These are phyloP conservation scores for Auricularia auricula-judae DNA, from an alignment of 768 basidiomycete species.

Conservation along the genomic window DNA sequence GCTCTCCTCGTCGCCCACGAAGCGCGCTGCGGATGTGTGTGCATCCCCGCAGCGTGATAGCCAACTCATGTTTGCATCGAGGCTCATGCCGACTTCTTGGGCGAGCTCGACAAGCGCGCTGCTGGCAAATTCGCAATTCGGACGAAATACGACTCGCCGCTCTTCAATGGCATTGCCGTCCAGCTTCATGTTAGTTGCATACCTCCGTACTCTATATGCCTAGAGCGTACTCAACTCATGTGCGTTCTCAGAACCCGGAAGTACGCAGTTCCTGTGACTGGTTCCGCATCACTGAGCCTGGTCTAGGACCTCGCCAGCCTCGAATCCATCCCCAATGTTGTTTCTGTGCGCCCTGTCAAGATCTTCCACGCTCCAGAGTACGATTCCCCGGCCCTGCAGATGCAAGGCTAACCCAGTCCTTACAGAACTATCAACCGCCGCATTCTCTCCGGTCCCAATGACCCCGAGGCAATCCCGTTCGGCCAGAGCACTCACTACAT, in stretches of 20 bases:
- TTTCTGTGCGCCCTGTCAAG: not conserved
- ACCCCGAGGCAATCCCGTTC: not conserved
- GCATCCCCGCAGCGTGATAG: too few relatives aligned
- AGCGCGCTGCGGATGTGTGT: too few relatives aligned
- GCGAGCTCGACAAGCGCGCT: not conserved
- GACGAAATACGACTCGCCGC: not conserved
- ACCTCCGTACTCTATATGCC: not conserved
- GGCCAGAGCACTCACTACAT: not conserved
- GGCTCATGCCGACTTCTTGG: not conserved
- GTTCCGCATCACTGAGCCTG: too few relatives aligned
- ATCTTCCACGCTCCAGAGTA: not conserved
- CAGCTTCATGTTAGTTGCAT: not conserved
- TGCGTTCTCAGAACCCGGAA: too few relatives aligned
- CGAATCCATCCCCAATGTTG: not conserved
- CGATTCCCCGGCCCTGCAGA: not conserved
- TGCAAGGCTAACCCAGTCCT: not conserved
- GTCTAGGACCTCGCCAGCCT: not conserved
- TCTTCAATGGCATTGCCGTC: not conserved
- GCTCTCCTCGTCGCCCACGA: too few relatives aligned
- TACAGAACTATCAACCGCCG: not conserved
- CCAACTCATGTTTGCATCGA: not conserved
- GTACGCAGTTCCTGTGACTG: not conserved
- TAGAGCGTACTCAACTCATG: not conserved
- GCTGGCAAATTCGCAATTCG: not conserved
- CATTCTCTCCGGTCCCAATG: not conserved